Evolutionary conservation across 78 protist species (phyloP).

Genomic region (Protostelium mycophagum): DNA sequence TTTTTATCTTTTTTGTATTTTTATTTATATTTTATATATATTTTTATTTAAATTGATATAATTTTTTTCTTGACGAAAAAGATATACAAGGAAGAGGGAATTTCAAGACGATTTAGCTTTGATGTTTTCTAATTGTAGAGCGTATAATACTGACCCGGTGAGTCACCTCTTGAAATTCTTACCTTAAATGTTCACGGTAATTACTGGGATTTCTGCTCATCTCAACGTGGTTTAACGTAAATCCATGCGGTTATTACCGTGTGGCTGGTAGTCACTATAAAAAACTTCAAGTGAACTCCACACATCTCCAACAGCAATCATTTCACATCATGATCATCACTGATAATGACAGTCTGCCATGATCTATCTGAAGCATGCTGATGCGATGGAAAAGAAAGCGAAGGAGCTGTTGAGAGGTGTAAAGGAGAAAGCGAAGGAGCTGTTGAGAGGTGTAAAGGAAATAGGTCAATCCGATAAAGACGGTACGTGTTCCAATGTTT

Average conservation of each 20-base stretch:
- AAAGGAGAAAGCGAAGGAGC: constrained; percentile 32
- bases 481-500: too few relatives aligned
- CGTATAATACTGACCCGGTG: constrained; percentile 60
- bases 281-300: too few relatives aligned
- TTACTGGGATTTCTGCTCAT: not conserved
- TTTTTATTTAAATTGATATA: not conserved
- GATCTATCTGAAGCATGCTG: constrained; percentile 40
- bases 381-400: constrained; percentile 34
- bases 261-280: constrained; percentile 13
- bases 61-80: not conserved
- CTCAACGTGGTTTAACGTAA: not conserved
- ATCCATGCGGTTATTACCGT: not conserved
- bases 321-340: too few relatives aligned
- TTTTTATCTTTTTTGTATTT: not conserved
- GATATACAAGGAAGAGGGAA: constrained; percentile 23
- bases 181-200: too few relatives aligned
- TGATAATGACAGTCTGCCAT: not conserved
- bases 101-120: constrained; percentile 49
- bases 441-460: constrained; percentile 43
- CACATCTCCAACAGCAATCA: too few relatives aligned
- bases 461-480: constrained; percentile 4
- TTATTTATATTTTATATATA: not conserved
- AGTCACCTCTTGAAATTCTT: too few relatives aligned
- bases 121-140: constrained; percentile 52
- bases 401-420: constrained; percentile 38